phyloP scores from a whole-genome alignment of 2,329 filamentous ascomycete genomes.

The Sclerotinia nivalis region DNA sequence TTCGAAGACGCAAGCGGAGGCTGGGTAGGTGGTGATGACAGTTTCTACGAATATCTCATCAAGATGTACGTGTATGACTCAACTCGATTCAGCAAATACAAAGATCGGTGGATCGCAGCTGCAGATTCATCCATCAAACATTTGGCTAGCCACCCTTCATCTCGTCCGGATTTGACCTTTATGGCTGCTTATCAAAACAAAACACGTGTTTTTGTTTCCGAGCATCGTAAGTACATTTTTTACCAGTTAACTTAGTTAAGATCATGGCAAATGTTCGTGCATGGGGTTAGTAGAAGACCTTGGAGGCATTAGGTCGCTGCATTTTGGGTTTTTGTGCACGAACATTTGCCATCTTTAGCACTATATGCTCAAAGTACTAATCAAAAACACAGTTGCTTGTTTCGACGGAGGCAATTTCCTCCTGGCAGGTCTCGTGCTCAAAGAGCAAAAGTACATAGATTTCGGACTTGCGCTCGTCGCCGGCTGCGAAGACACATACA shows the following conservation, averaged over 20 bases:
- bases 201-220: conserved; percentile 48
- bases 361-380: neutral
- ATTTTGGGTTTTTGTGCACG: neutral
- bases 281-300: neutral
- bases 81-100: conserved; percentile 61
- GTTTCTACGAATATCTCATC: conserved; percentile 86
- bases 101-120: conserved; percentile 72
- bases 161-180: conserved; percentile 71
- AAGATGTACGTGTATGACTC: conserved; percentile 88
- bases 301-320: neutral
- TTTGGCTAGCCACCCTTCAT: conserved; percentile 66
- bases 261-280: neutral
- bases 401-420: conserved; percentile 87
- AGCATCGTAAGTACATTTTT: conserved; percentile 42
- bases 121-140: conserved; percentile 74
- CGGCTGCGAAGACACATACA: conserved; percentile 75
- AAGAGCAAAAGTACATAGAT: conserved; percentile 64
- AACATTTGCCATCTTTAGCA: too few species aligned
- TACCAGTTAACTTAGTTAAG: neutral
- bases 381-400: conserved; percentile 60
- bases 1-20: conserved; percentile 70
- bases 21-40: conserved; percentile 77
- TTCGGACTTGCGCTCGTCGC: conserved; percentile 73
- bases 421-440: conserved; percentile 72
- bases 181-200: conserved; percentile 57